These are phyloP conservation scores for Pseudozyma sp. DNA, from an alignment of 1,284 basidiomycete genomes.

Conservation along the genomic window DNA sequence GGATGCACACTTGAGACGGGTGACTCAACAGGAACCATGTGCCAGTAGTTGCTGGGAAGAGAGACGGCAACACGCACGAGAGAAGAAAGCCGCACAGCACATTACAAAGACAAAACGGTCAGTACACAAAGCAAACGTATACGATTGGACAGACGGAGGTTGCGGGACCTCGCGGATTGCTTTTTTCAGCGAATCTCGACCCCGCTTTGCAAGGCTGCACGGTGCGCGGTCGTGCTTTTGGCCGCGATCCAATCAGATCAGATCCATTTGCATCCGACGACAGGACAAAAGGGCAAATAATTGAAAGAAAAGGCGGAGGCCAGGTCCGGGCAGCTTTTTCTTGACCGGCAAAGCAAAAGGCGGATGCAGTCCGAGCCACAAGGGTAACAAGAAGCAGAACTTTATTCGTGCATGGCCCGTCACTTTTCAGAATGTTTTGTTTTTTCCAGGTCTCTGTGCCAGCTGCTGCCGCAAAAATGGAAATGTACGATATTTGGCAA, in stretches of 20 bases:
- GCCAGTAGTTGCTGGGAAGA: neutral
- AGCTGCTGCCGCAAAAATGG: neutral
- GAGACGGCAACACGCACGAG: neutral
- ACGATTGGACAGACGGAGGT: slow-evolving; percentile 20
- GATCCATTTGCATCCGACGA: slow-evolving; percentile 39
- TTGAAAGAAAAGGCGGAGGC: neutral
- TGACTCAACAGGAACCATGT: neutral
- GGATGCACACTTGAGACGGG: neutral
- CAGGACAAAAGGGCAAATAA: neutral
- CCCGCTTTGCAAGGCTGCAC: slow-evolving; percentile 4
- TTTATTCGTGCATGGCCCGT: slow-evolving; percentile 1
- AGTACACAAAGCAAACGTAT: slow-evolving; percentile 5
- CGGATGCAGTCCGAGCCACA: neutral
- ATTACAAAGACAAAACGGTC: neutral
- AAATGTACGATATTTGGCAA: too few relatives aligned
- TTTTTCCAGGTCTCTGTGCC: neutral
- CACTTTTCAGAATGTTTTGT: slow-evolving; percentile 26
- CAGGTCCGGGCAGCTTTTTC: neutral
- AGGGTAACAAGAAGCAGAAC: too few relatives aligned
- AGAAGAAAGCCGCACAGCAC: neutral
- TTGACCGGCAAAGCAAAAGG: slow-evolving; percentile 3
- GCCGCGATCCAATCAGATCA: slow-evolving; percentile 39
- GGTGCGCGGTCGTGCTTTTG: neutral
- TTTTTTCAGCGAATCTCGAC: slow-evolving; percentile 2
- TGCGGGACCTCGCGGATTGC: slow-evolving; percentile 24